Base-by-base conservation (phyloP, 208 protist genomes). In the Zelonia costaricensis region DNA sequence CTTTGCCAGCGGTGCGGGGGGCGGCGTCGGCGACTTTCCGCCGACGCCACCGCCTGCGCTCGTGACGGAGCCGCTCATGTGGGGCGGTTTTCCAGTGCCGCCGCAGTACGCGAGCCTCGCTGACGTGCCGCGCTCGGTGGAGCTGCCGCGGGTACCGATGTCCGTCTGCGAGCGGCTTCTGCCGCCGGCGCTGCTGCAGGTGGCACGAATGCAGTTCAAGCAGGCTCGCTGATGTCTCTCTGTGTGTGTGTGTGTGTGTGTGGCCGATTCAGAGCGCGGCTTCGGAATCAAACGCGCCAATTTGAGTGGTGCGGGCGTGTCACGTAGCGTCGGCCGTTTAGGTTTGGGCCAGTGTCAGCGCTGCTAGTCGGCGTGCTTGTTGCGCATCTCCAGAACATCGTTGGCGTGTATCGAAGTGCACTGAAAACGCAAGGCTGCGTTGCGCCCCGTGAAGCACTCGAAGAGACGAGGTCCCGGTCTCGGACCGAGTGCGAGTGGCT, bases 91-190 rank as follows among this genome's bases (percentile, higher is more conserved):
- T 20, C 66, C 66, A 2, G 58, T 73, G 16, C 66, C 66, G 31
- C 51, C 56, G 20, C 66, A 73, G 59, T 73, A 66, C 66, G 22
- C 43, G 10, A 53, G 33, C 22, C 38, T 48, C 13, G 23, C 23
- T 2, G 55, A 66, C 10, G 57, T 66, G n/a, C 66, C 66, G 51
- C 51, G 49, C 6, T 47, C 58, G 16, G 55, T 73, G 15, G 66
- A 73, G 51, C 30, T 73, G 42, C 44, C 66, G n/a, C 51, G 66
- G 15, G 66, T 73, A 44, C 66, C 66, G 49, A 73, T 73, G 58
- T 45, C 33, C 31, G 73, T 87, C 54, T 79, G 76, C 9, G 76
- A 82, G 56, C 76, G 80, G 9, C 63, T 87, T 64, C 22, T 83
- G 18, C 73, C 72, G 9, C 76, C 80, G 15, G 64, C 80, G 18